Conservation (phyloP, 2,329 filamentous ascomycete genomes). For the Rhynchosporium agropyri region DNA sequence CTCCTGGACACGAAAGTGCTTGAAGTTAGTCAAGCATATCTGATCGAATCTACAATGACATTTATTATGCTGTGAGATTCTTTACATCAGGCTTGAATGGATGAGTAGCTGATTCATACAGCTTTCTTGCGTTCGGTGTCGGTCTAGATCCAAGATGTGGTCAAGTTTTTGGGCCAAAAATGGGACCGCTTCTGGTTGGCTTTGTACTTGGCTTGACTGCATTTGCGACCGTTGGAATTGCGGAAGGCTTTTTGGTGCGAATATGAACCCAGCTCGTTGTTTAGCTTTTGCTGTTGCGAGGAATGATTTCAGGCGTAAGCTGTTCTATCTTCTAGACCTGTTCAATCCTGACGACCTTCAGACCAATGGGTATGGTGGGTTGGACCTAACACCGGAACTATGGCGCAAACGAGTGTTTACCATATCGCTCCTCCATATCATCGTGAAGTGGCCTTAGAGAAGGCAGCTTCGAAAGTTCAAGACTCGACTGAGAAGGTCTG, state of each 20-base stretch:
- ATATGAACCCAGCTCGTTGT: constrained; percentile 47
- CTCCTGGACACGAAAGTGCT: constrained; percentile 38
- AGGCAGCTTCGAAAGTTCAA: constrained; percentile 4
- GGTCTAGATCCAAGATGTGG: constrained; percentile 56
- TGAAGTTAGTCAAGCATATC: constrained; percentile 47
- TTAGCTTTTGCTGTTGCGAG: constrained; percentile 49
- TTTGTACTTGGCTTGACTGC: constrained; percentile 44
- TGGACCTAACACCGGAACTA: constrained; percentile 41
- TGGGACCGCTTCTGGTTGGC: constrained; percentile 54
- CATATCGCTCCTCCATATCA: constrained; percentile 42
- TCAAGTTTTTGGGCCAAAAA: constrained; percentile 51
- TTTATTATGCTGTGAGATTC: constrained; percentile 47
- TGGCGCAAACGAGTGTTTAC: constrained; percentile 40
- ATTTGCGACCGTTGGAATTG: constrained; percentile 45
- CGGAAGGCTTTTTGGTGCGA: constrained; percentile 45
- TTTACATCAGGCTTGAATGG: background rate
- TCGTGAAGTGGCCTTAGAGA: constrained; percentile 12
- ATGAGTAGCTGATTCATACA: constrained; percentile 16
- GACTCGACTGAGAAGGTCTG: constrained; percentile 1
- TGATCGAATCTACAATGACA: constrained; percentile 53
- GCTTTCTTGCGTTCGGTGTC: constrained; percentile 55
- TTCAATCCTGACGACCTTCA: constrained; percentile 21
- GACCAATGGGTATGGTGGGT: constrained; percentile 47
- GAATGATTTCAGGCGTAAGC: constrained; percentile 28
- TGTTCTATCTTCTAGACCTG: background rate